Conservation (phyloP, 352 stramenopile species). For the Pilasporangium apinafurcum region DNA sequence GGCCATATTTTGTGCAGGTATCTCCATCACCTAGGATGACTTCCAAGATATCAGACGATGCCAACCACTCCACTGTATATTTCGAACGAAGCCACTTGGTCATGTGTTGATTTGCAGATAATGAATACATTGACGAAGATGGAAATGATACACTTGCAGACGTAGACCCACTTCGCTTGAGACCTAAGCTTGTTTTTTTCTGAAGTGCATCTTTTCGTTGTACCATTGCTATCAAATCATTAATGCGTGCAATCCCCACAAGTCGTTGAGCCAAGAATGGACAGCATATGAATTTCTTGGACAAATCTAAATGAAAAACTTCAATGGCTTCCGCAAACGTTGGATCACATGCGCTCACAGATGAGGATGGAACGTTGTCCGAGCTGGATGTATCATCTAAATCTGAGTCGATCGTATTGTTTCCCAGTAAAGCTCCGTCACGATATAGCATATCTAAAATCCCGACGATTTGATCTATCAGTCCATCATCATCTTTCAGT, state of each 20-base stretch:
- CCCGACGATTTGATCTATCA: slow-evolving; percentile 69
- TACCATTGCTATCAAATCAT: slow-evolving; percentile 73
- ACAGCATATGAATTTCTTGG: slow-evolving; percentile 84
- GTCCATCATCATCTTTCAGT: slow-evolving; percentile 73
- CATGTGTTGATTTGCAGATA: slow-evolving; percentile 14
- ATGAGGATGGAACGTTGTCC: slow-evolving; percentile 4
- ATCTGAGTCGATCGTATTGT: slow-evolving; percentile 6
- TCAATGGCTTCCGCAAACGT: slow-evolving; percentile 74
- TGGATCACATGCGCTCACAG: slow-evolving; percentile 16
- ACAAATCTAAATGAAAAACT: slow-evolving; percentile 78
- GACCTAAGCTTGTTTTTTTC: slow-evolving; percentile 53
- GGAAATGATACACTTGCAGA: too few species aligned
- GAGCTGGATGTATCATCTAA: slow-evolving; percentile 7
- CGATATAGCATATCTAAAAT: slow-evolving; percentile 67
- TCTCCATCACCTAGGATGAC: slow-evolving; percentile 74
- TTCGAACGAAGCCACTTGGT: slow-evolving; percentile 71
- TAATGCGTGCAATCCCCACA: slow-evolving; percentile 61
- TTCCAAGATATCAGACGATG: slow-evolving; percentile 70
- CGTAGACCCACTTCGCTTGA: slow-evolving; percentile 29
- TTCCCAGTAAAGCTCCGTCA: slow-evolving; percentile 49
- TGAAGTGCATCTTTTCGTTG: slow-evolving; percentile 56
- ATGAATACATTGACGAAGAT: slow-evolving; percentile 16
- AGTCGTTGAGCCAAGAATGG: slow-evolving; percentile 73
- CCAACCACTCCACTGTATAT: slow-evolving; percentile 77
- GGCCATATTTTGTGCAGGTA: slow-evolving; percentile 51